These are phyloP conservation scores for Pythium chondricola DNA, from an alignment of 352 stramenopile species.

Conservation along the genomic window DNA sequence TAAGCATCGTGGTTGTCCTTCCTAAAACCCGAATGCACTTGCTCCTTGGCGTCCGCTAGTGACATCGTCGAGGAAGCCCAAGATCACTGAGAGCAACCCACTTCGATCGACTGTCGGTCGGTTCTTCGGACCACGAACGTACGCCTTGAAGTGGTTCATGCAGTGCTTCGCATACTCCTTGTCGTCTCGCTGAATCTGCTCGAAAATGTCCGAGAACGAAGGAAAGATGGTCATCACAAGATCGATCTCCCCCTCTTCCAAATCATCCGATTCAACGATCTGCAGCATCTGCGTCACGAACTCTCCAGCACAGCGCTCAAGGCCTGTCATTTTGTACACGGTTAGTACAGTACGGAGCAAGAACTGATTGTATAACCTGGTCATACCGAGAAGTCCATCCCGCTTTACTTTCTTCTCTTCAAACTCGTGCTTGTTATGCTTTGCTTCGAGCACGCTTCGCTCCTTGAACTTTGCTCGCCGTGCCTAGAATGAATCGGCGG, in stretches of 20 bases:
- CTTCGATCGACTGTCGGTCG: conserved; percentile 65
- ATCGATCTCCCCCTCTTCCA: conserved; percentile 74
- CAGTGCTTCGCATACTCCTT: conserved; percentile 78
- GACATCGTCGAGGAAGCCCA: conserved; percentile 71
- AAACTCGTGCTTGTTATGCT: conserved; percentile 72
- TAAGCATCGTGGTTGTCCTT: conserved; percentile 1
- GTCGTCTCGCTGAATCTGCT: conserved; percentile 75
- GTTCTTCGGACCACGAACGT: conserved; percentile 82
- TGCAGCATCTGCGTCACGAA: conserved; percentile 84
- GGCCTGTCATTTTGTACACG: conserved; percentile 21
- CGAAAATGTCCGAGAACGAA: conserved; percentile 84
- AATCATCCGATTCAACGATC: conserved; percentile 72
- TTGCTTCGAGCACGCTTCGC: conserved; percentile 67
- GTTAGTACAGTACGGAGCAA: no score
- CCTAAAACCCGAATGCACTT: conserved; percentile 69
- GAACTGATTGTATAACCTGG: no score
- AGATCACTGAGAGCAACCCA: conserved; percentile 63
- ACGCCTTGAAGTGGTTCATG: conserved; percentile 82
- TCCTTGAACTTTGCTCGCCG: conserved; percentile 53
- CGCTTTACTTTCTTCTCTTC: conserved; percentile 79
- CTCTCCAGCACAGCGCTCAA: conserved; percentile 83
- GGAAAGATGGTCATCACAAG: conserved; percentile 83
- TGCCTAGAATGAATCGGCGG: conserved; percentile 32
- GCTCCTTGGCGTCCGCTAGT: conserved; percentile 45
- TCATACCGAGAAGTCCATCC: conserved; percentile 69